These are phyloP conservation scores for Rutidosis leptorrhynchoides DNA, from an alignment of 129 eudicot genomes.

Conservation along the genomic window DNA sequence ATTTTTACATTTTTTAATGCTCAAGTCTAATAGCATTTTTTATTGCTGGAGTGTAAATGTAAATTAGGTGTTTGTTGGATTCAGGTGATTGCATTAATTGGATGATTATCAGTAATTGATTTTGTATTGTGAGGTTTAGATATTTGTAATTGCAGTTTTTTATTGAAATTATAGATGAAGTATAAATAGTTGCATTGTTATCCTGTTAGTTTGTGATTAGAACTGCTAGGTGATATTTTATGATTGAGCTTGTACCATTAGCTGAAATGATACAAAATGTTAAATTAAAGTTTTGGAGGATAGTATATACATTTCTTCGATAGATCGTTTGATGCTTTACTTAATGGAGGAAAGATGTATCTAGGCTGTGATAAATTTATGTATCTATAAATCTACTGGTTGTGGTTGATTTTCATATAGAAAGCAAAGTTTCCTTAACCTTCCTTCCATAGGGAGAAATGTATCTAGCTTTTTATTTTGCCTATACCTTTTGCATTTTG, in stretches of 20 bases:
- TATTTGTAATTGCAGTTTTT: slow-evolving; percentile 6
- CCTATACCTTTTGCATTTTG: slow-evolving; percentile 28
- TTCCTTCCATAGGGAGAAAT: slow-evolving; percentile 36
- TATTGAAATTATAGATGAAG: neutral
- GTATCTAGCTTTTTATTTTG: slow-evolving; percentile 34
- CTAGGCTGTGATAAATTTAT: neutral
- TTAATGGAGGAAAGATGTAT: slow-evolving; percentile 15
- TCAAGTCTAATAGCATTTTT: neutral
- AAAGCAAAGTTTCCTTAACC: slow-evolving; percentile 19
- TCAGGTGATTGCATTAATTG: neutral
- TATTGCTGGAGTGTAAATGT: slow-evolving; percentile 11
- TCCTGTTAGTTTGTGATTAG: neutral
- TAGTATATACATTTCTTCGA: slow-evolving; percentile 31
- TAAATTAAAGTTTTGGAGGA: slow-evolving; percentile 19
- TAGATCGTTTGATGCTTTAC: slow-evolving; percentile 20
- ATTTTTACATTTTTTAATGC: neutral
- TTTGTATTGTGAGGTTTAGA: neutral
- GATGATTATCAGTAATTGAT: neutral
- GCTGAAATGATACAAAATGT: slow-evolving; percentile 19
- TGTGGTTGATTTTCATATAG: neutral
- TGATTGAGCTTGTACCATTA: slow-evolving; percentile 14
- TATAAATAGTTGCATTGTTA: neutral
- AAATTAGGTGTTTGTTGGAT: neutral
- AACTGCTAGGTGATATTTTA: neutral
- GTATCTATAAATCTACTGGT: slow-evolving; percentile 1